Base-by-base conservation (phyloP, 169 alveolate genomes). In the Cryptosporidium viatorum region DNA sequence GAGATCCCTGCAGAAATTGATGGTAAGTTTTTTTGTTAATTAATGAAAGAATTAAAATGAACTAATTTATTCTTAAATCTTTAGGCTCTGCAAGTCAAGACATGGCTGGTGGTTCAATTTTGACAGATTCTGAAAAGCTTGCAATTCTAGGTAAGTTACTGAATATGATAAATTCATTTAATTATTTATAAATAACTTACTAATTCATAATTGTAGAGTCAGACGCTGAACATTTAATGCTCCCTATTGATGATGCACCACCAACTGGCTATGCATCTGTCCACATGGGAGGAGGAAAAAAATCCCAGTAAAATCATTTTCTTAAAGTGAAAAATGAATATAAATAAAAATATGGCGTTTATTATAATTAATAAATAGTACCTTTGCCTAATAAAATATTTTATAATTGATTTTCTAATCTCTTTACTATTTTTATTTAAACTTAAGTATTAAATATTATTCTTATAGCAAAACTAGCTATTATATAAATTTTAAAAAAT, bases 141-240 rank as follows among this genome's bases (percentile, higher is more conserved):
- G 89, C 89, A 35, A 80, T 80, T 37, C 89, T 45, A 80, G 89
- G 89, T 80, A 80, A 80, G 89, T 62, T 37, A 55, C 21, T n/a
- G 10, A 7, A 23, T 23, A 3, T 41, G 12, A 1, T 7, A 9
- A 7, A 55, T 14, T 48, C 0, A 48, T 48, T 18, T 14, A 48
- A 14, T 48, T 48, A 1, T 48, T 7, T 48, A 23, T 26, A 45
- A 41, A 16, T 3, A 23, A 29, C 7, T 60, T 23, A 26, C 5
- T 60, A 60, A 10, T 50, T 31, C 48, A n/a, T 43, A 12, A 16
- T 14, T 14, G 7, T 26, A 80, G 89, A 80, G 48, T 80, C 89
- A 16, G 89, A 80, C 12, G 89, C 55, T n/a, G 89, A 80, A 4
- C 89, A 80, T 1, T 62, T 80, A 80, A 80, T 80, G 89, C 9